Percentiles rank a stretch among this genome's conserved stretches.
Conservation (phyloP, 106 monocot species). For the Dendrobium catenatum region DNA sequence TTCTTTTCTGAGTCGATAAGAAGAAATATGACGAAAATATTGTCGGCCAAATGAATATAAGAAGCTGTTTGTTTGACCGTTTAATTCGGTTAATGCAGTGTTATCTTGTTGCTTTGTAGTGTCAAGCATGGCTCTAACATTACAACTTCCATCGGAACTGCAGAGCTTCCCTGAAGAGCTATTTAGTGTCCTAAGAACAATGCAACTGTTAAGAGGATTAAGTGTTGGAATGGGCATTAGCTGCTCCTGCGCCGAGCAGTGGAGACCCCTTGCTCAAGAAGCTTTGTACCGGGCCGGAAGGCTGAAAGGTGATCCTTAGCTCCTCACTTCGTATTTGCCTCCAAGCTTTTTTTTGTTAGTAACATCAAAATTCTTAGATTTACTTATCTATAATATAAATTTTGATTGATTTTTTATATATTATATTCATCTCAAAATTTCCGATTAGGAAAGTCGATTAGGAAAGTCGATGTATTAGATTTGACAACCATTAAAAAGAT, state of each 20-base stretch:
- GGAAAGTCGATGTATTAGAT: too few species aligned
- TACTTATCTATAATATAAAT: neutral
- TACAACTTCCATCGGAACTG: neutral
- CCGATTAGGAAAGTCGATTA: too few species aligned
- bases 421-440: neutral
- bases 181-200: slow-evolving; percentile 78
- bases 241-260: slow-evolving; percentile 78
- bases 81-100: neutral
- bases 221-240: slow-evolving; percentile 86
- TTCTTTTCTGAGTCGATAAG: neutral
- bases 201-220: slow-evolving; percentile 85
- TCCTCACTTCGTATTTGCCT: neutral
- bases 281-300: slow-evolving; percentile 60
- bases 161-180: slow-evolving; percentile 96
- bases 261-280: slow-evolving; percentile 93
- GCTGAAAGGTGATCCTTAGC: slow-evolving; percentile 28
- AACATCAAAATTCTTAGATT: too few species aligned
- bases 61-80: neutral
- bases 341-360: too few species aligned
- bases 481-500: too few species aligned
- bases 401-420: neutral
- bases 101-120: too few species aligned
- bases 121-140: neutral
- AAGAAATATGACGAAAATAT: neutral
- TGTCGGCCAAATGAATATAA: neutral